phyloP scores from a whole-genome alignment of 2,329 filamentous ascomycete genomes.

The Xylogone sp. region DNA sequence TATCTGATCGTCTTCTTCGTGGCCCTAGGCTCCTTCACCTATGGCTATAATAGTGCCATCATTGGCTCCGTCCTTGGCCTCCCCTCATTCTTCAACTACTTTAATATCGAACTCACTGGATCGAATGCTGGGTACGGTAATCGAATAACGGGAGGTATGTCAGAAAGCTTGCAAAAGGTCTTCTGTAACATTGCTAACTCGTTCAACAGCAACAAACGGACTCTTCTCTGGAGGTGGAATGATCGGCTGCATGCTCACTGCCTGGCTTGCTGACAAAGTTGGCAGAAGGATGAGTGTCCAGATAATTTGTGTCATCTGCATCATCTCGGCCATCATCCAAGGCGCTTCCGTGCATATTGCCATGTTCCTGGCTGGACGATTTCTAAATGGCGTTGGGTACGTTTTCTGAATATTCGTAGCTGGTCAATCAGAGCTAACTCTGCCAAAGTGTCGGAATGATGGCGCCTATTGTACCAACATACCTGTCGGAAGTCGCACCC shows the following conservation, averaged over 20 bases:
- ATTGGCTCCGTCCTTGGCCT: conserved; percentile 5
- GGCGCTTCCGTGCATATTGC: conserved; percentile 13
- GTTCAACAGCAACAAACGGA: conserved; percentile 8
- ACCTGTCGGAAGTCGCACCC: not conserved
- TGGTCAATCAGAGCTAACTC: not conserved
- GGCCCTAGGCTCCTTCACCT: conserved; percentile 9
- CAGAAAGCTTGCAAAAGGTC: not conserved
- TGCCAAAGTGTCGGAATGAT: not conserved
- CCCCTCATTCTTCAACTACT: conserved; percentile 6
- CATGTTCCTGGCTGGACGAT: conserved; percentile 13
- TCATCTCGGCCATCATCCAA: conserved; percentile 13
- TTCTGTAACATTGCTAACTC: not conserved
- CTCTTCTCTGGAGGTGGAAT: conserved; percentile 9
- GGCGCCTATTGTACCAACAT: not conserved
- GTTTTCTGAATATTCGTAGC: not conserved
- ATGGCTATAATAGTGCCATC: conserved; percentile 9
- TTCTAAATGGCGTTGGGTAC: conserved; percentile 9
- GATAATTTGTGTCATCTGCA: conserved; percentile 9
- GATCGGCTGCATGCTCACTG: conserved; percentile 5
- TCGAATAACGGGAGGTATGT: not conserved
- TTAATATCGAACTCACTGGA: conserved; percentile 1
- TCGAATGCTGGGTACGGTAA: not conserved
- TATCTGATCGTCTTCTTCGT: conserved; percentile 3
- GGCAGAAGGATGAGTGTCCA: conserved; percentile 7
- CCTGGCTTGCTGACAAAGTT: conserved; percentile 7